Evolutionary conservation across 2,329 filamentous ascomycete species (phyloP).

Genomic region (Colletotrichum sp.): DNA sequence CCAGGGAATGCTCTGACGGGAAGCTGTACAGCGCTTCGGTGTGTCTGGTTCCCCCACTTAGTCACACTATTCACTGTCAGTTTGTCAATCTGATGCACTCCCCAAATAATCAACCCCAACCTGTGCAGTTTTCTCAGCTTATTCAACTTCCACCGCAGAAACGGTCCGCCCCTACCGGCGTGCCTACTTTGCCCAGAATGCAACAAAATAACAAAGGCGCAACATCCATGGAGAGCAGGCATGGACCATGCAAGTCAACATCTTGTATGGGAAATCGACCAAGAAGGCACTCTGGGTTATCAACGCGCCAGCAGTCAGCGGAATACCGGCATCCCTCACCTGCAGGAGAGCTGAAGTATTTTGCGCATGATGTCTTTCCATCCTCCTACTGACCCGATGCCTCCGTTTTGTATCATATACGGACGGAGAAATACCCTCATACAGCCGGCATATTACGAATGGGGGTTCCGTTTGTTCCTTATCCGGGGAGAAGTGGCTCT

Average conservation of each 20-base stretch:
- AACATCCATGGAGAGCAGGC: conserved; percentile 12
- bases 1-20: background rate
- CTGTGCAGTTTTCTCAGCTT: conserved; percentile 9
- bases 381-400: background rate
- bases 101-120: conserved; percentile 11
- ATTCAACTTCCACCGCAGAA: conserved; percentile 33
- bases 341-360: conserved; percentile 3
- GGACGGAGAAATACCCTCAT: conserved; percentile 5
- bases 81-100: conserved; percentile 16
- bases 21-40: conserved; percentile 14
- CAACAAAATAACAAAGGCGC: conserved; percentile 28
- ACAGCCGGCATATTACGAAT: background rate
- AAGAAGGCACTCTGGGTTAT: conserved; percentile 23
- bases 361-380: conserved; percentile 1
- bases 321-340: conserved; percentile 28
- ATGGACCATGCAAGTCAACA: background rate
- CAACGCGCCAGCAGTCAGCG: conserved; percentile 27
- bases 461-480: conserved; percentile 19
- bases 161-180: conserved; percentile 47
- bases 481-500: background rate
- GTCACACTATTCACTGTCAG: conserved; percentile 17
- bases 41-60: conserved; percentile 25
- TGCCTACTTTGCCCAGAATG: conserved; percentile 37
- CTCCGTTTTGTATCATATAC: conserved; percentile 22
- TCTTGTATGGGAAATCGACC: conserved; percentile 28